A percentile compares a stretch with the other conserved stretches of the same genome.
phyloP scores from a whole-genome alignment of 805 yeast genomes.

The Tetrapisispora phaffii region DNA sequence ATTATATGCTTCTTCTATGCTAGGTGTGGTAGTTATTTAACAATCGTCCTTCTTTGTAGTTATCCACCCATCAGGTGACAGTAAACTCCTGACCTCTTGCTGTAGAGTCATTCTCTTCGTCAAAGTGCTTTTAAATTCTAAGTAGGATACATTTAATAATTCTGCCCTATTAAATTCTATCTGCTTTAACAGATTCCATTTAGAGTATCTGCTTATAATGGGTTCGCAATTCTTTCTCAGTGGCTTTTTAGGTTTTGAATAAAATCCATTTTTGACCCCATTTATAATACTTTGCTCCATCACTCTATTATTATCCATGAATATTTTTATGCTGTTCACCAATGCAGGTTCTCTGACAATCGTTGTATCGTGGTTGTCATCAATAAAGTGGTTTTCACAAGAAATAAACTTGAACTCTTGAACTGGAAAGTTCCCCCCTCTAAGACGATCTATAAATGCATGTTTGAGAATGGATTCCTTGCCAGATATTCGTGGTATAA shows the following conservation, averaged over 20 bases:
- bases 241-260: slow-evolving; percentile 33
- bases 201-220: slow-evolving; percentile 17
- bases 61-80: slow-evolving; percentile 39
- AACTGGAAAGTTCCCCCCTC: background rate
- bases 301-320: background rate
- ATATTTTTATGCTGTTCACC: slow-evolving; percentile 14
- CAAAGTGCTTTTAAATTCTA: slow-evolving; percentile 25
- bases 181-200: slow-evolving; percentile 16
- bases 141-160: slow-evolving; percentile 18
- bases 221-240: slow-evolving; percentile 35
- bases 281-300: slow-evolving; percentile 35
- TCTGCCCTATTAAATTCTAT: background rate
- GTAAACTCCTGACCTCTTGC: slow-evolving; percentile 15
- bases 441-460: slow-evolving; percentile 9
- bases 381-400: slow-evolving; percentile 11
- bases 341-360: slow-evolving; percentile 14
- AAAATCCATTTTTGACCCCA: slow-evolving; percentile 54
- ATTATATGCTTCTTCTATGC: background rate
- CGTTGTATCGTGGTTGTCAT: slow-evolving; percentile 7
- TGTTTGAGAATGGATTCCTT: slow-evolving; percentile 5
- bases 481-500: slow-evolving; percentile 31
- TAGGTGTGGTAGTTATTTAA: slow-evolving; percentile 6
- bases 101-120: slow-evolving; percentile 27
- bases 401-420: slow-evolving; percentile 7
- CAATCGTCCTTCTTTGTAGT: slow-evolving; percentile 37